These are phyloP conservation scores for Paspalum vaginatum DNA, from an alignment of 176 grass and related monocot species.

Conservation along the genomic window DNA sequence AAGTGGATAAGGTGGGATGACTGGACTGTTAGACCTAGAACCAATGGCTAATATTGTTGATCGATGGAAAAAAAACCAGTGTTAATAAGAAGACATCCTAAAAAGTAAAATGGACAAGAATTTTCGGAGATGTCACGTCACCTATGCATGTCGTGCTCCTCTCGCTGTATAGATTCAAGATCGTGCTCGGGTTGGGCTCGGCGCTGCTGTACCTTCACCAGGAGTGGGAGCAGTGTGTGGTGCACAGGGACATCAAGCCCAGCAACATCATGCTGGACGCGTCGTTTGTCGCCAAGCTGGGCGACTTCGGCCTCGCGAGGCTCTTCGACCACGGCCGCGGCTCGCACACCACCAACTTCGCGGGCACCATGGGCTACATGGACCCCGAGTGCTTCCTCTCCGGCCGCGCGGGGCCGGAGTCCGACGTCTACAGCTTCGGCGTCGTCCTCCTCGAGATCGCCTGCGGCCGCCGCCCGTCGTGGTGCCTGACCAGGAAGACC, in stretches of 20 bases:
- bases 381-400: neutral
- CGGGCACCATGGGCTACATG: neutral
- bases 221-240: too few species aligned
- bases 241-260: too few species aligned
- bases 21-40: too few species aligned
- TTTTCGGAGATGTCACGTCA: too few species aligned
- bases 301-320: conserved; percentile 35
- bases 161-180: neutral
- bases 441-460: conserved; percentile 68
- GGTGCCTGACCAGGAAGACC: too few species aligned
- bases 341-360: conserved; percentile 4
- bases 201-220: neutral
- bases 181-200: conserved; percentile 16
- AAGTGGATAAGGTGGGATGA: too few species aligned
- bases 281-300: conserved; percentile 27
- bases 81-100: too few species aligned
- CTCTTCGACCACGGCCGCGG: conserved; percentile 18
- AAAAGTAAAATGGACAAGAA: too few species aligned
- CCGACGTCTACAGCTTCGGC: conserved; percentile 85
- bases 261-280: too few species aligned
- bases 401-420: neutral
- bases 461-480: neutral
- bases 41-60: too few species aligned
- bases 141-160: too few species aligned
- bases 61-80: too few species aligned